Evolutionary conservation across 2,329 filamentous ascomycete genomes (phyloP), one percentile per base, ranked within the genome.

Genomic region (Fusarium sp.): DNA sequence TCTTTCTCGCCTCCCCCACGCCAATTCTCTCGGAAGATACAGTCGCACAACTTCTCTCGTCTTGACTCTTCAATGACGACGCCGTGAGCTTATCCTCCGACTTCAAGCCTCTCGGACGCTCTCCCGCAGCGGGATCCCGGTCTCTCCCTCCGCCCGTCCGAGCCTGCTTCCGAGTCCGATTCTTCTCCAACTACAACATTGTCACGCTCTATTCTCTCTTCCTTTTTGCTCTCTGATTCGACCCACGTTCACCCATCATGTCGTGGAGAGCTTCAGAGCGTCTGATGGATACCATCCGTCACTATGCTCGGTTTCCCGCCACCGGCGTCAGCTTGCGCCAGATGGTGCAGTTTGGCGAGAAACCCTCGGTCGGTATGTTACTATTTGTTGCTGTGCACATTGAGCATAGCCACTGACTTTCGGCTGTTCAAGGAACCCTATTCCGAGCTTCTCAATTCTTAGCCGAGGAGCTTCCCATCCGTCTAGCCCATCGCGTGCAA

Each of bases 281-380:
- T 83, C 82, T 98, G 89, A 96, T 97, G 93, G 91, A 96, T 75
- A 97, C 92, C 84, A 97, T 97, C 90, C 90, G 91, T 81, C 94
- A 97, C 83, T 97, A 97, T 87, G 93, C 94, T 80, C 93, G 90
- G 81, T 99, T 98, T 81, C 96, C 96, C 70, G 96, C 96, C 64
- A 99, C 96, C 15, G 96, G 96, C 75, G 92, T 96, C 75, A 97
- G 94, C 78, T 86, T 99, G 80, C 89, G 96, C 79, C 96, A 99
- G 86, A 99, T 99, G 96, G 95, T 98, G 60, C 95, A 98, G 80
- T 98, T 98, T 80, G 95, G 95, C 77, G 94, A 97, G 83, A 92
- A 90, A 79, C 94, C 95, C 52, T 97, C 94, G 17, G 92, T 90
- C 74, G 93, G 93, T 96, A 84, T 75, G 82, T 97, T 97, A n/a